phyloP scores from a whole-genome alignment of 2,329 filamentous ascomycete genomes.

The Huntiella bhutanensis region DNA sequence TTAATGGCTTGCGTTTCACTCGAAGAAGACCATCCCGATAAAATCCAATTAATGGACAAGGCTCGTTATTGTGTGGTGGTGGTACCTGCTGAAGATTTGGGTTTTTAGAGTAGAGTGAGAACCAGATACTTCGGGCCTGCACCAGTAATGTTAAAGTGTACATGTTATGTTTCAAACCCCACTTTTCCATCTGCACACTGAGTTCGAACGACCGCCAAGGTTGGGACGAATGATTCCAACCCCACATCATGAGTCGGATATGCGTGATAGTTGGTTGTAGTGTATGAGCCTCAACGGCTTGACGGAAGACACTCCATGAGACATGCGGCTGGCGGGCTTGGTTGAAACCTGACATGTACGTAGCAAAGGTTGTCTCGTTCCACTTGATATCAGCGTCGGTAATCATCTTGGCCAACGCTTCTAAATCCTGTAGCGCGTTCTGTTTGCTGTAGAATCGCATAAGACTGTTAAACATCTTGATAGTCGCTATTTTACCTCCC shows the following conservation, averaged over 20 bases:
- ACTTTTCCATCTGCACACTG: slow-evolving; percentile 24
- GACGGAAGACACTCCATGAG: slow-evolving; percentile 29
- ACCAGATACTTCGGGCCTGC: slow-evolving; percentile 8
- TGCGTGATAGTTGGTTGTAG: slow-evolving; percentile 30
- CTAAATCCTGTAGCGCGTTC: slow-evolving; percentile 31
- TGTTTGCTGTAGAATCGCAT: slow-evolving; percentile 49
- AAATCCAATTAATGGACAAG: slow-evolving; percentile 17
- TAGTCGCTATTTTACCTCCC: slow-evolving; percentile 29
- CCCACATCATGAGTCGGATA: slow-evolving; percentile 33
- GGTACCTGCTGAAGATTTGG: slow-evolving; percentile 17
- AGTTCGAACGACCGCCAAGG: slow-evolving; percentile 28
- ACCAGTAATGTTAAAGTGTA: slow-evolving; percentile 15
- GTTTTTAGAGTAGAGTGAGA: slow-evolving; percentile 25
- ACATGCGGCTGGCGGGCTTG: slow-evolving; percentile 29
- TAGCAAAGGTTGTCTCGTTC: slow-evolving; percentile 30
- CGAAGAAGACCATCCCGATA: slow-evolving; percentile 14
- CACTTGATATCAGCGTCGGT: slow-evolving; percentile 26
- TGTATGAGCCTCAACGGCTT: slow-evolving; percentile 24
- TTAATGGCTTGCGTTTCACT: slow-evolving; percentile 13
- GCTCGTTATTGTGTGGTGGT: slow-evolving; percentile 14
- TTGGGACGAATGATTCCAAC: slow-evolving; percentile 13
- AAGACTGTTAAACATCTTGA: slow-evolving; percentile 61
- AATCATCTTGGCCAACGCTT: slow-evolving; percentile 31
- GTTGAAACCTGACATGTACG: slow-evolving; percentile 30
- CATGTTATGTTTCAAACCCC: slow-evolving; percentile 24